phyloP scores from a whole-genome alignment of 1,284 basidiomycete species.

The Prillingera fragicola region DNA sequence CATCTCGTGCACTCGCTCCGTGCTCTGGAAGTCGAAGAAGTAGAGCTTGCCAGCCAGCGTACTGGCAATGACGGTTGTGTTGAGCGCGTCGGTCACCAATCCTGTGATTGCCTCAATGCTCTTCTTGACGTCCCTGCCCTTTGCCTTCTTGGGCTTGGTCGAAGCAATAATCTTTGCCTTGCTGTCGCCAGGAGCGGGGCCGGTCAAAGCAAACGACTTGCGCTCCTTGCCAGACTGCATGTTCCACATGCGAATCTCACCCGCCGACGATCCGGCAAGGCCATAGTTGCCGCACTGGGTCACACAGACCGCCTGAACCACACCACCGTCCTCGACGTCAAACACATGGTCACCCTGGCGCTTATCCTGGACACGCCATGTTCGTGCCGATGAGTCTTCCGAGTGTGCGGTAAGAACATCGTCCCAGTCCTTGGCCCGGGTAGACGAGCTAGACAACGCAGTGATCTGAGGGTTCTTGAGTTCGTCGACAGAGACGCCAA shows the following conservation, averaged over 20 bases:
- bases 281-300: conserved; percentile 96
- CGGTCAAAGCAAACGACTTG: conserved; percentile 59
- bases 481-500: conserved; percentile 71
- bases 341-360: conserved; percentile 65
- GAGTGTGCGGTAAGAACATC: conserved; percentile 86
- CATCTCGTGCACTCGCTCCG: conserved; percentile 63
- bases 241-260: conserved; percentile 82
- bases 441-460: conserved; percentile 69
- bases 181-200: conserved; percentile 58
- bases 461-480: conserved; percentile 77
- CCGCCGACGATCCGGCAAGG: conserved; percentile 71
- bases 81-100: conserved; percentile 78
- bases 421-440: conserved; percentile 93
- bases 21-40: conserved; percentile 93
- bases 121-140: conserved; percentile 48
- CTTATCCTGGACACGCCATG: conserved; percentile 82
- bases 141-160: conserved; percentile 25
- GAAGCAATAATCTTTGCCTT: conserved; percentile 45
- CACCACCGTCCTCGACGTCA: conserved; percentile 43
- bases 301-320: conserved; percentile 70
- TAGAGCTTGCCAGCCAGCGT: conserved; percentile 84
- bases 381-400: conserved; percentile 70
- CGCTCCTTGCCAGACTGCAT: conserved; percentile 90
- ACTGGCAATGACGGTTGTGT: conserved; percentile 70
- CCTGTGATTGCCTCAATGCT: conserved; percentile 67